Conservation (phyloP, 176 grass and related monocot genomes). For the Musa acuminata region DNA sequence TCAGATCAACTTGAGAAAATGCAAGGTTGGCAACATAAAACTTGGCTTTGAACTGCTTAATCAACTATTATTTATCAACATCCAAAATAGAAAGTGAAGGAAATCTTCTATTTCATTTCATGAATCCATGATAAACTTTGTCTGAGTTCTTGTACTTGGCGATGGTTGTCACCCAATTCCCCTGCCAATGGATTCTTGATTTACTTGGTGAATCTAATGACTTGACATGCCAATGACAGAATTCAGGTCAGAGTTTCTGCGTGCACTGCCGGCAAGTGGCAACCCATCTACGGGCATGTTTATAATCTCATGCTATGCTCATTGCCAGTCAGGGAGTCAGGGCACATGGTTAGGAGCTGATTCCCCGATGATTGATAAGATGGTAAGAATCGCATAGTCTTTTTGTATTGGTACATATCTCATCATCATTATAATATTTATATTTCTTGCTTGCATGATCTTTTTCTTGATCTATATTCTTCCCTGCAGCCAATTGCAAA, state of each 20-base stretch:
- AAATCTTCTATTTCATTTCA: too few species aligned
- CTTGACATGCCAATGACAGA: constrained; percentile 26
- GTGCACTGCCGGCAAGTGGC: constrained; percentile 35
- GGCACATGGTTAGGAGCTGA: constrained; percentile 48
- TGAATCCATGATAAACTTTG: too few species aligned
- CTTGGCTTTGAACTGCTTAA: neutral
- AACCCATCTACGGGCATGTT: constrained; percentile 57
- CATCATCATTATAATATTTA: too few species aligned
- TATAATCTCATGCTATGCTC: constrained; percentile 75
- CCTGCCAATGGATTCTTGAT: too few species aligned
- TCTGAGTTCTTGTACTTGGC: too few species aligned
- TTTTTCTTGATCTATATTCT: neutral
- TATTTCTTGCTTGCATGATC: too few species aligned
- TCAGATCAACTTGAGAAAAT: constrained; percentile 48
- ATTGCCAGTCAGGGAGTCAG: constrained; percentile 74
- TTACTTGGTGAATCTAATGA: neutral
- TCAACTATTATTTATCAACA: neutral
- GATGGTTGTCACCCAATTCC: too few species aligned
- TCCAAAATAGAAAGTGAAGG: neutral
- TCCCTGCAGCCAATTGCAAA: neutral
- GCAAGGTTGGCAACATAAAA: constrained; percentile 38
- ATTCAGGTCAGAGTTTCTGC: constrained; percentile 62
- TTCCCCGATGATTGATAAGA: constrained; percentile 59
- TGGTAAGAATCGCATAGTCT: constrained; percentile 19
- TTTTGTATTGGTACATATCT: too few species aligned